A percentile compares a stretch with the other conserved stretches of the same genome.
Conservation (phyloP, 352 stramenopile genomes). For the Phytopythium ostracodes region DNA sequence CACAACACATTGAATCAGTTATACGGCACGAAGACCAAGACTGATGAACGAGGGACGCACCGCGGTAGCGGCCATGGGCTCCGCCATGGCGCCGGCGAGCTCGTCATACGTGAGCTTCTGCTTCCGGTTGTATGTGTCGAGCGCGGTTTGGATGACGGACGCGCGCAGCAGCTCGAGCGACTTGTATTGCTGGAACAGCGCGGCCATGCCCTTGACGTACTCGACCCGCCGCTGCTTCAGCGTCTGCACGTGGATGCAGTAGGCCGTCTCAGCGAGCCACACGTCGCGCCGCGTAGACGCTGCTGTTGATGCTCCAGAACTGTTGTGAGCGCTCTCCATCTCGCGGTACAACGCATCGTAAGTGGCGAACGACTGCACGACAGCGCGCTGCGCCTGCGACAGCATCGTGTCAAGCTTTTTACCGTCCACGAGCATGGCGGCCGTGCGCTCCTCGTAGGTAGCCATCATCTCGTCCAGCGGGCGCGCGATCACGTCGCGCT, state of each 20-base stretch:
- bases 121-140: conserved; percentile 79
- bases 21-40: background rate
- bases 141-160: conserved; percentile 65
- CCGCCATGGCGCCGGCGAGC: conserved; percentile 56
- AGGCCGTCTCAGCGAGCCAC: conserved; percentile 74
- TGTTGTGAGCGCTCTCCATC: conserved; percentile 33
- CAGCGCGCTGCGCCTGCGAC: conserved; percentile 47
- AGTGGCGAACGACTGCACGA: conserved; percentile 50
- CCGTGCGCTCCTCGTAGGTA: conserved; percentile 56
- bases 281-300: conserved; percentile 30
- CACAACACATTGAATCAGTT: too few species aligned
- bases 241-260: conserved; percentile 71
- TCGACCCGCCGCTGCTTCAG: conserved; percentile 54
- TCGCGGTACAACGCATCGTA: conserved; percentile 60
- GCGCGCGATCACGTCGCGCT: conserved; percentile 58
- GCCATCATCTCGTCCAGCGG: conserved; percentile 72
- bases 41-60: conserved; percentile 18
- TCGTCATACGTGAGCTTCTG: conserved; percentile 78
- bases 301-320: background rate
- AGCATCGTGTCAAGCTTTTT: conserved; percentile 50
- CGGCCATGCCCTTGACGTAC: conserved; percentile 83
- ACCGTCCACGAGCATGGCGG: conserved; percentile 48
- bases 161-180: conserved; percentile 66
- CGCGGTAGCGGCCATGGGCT: conserved; percentile 57
- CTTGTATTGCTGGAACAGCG: conserved; percentile 81